A percentile compares a stretch with the other conserved stretches of the same genome.
Conservation (phyloP, 148 eudicot genomes). For the Camellia lanceoleosa region DNA sequence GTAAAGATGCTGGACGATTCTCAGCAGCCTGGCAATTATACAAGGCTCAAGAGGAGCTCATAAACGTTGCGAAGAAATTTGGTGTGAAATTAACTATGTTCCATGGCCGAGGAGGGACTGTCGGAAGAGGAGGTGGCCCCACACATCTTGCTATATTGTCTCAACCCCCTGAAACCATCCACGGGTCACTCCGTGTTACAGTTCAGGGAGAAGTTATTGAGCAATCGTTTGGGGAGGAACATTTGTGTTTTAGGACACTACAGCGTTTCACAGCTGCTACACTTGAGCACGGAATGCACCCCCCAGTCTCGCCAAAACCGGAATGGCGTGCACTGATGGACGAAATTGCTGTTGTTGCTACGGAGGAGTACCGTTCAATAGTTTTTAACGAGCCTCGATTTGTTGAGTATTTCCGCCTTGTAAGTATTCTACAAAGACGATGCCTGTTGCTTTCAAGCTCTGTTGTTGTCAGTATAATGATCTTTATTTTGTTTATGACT, state of each 20-base stretch:
- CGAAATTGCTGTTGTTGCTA: conserved; percentile 77
- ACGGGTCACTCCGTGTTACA: conserved; percentile 91
- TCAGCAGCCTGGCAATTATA: conserved; percentile 97
- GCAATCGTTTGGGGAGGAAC: conserved; percentile 96
- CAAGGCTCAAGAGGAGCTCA: conserved; percentile 96
- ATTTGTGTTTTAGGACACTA: conserved; percentile 91
- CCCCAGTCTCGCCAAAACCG: conserved; percentile 85
- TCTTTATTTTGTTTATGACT: not conserved
- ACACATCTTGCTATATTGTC: conserved; percentile 98
- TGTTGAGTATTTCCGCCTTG: conserved; percentile 95
- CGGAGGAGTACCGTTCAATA: conserved; percentile 81
- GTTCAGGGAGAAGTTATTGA: conserved; percentile 99
- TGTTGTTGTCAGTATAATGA: not conserved
- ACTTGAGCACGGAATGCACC: conserved; percentile 98
- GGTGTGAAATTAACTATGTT: conserved; percentile 96
- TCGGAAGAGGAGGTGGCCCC: conserved; percentile 98
- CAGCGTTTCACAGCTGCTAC: conserved; percentile 96
- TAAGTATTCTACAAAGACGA: conserved; percentile 33
- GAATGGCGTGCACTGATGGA: conserved; percentile 96
- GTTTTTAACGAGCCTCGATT: conserved; percentile 92
- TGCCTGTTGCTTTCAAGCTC: not conserved
- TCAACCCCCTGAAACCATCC: conserved; percentile 91
- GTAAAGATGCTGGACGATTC: conserved; percentile 94
- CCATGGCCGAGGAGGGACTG: conserved; percentile 98
- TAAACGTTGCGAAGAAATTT: conserved; percentile 74